Base-by-base conservation (phyloP, 2,329 filamentous ascomycete genomes). In the Grosmannia serpens region DNA sequence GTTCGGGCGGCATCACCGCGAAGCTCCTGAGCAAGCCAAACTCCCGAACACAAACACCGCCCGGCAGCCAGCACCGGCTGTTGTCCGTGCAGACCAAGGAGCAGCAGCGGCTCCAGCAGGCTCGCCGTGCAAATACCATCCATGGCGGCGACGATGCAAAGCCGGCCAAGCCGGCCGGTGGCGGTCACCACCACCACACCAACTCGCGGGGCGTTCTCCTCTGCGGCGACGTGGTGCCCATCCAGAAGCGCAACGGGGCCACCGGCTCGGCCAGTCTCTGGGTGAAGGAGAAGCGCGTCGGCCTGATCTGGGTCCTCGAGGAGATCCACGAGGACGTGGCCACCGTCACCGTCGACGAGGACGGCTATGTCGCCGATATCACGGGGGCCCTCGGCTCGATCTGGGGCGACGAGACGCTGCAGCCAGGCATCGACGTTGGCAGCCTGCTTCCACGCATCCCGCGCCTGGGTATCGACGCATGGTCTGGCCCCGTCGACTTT, bases 211-310 rank as follows among this genome's bases (percentile, higher is more conserved):
- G 63, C 3, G 94, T 99, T 29, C 73, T 99, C 56, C 79, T 99
- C 1, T 99, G 94, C 65, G 94, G 94, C 50, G 94, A 99, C 70
- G 92, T 99, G n/a, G 90, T 99, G 22, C 94, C 94, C 0, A 99
- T 99, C 60, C 88, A 91, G 70, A 99, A 97, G 73, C 84, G 94
- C 61, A 96, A 99, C 67, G 94, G 94, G 4, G 83, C 87, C 13
- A 92, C 87, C 5, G 94, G 94, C 2, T 91, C 94, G 59, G 94
- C 94, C 44, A 97, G 91, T 71, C 75, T 99, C 46, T 99, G 94
- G 94, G 94, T 99, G 4, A 99, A 99, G 75, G 94, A 99, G 71
- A 99, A 99, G 72, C 83, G 87, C 54, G 85, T 90, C 56, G 91
- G 92, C 11, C 74, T 99, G 60, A 97, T 99, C 61, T 99, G 94